Evolutionary conservation across 306 rosid species (phyloP), one percentile per base, ranked within the genome.

Genomic region (Urtica urens): DNA sequence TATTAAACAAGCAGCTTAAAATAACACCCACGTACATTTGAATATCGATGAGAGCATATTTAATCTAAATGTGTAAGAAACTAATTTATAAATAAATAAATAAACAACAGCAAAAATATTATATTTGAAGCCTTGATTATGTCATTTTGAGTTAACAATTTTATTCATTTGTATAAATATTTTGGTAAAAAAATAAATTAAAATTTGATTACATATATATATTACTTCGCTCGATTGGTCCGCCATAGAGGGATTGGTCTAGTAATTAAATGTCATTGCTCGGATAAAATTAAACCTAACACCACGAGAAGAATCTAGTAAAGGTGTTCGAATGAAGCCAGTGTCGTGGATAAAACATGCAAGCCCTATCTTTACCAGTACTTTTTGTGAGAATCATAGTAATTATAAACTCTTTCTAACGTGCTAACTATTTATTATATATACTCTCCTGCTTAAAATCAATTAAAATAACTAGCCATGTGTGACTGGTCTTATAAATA

Each of bases 401-500:
- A 10, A 6, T 31, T 15, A 33, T 50, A 20, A 29, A 31, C 20
- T 34, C 57, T 31, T 23, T 30, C 19, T 10, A 31, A 33, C 24
- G 22, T 51, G 43, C 40, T 51, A 33, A 33, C 3, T 51, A 20
- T 24, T 16, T 26, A 48, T 26, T 33, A 20, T 61, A 42, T 61
- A 61, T 11, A 29, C 53, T 39, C 37, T 49, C 51, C 26, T 51
- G 51, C 23, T n/a, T 9, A 10, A 23, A 6, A 7, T 24, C n/a
- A 49, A 20, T 11, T 48, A 27, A 23, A 49, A 15, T 28, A 25
- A 33, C 3, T 50, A 51, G 35, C 14, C 28, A 51, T 14, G 35
- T 51, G 27, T 31, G 57, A 21, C 49, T 34, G 44, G 28, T 51
- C 43, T 16, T 51, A 21, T 33, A 37, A 51, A 45, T 49, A 38